phyloP scores from a whole-genome alignment of 768 basidiomycete species.

The Lyophyllum decastes region DNA sequence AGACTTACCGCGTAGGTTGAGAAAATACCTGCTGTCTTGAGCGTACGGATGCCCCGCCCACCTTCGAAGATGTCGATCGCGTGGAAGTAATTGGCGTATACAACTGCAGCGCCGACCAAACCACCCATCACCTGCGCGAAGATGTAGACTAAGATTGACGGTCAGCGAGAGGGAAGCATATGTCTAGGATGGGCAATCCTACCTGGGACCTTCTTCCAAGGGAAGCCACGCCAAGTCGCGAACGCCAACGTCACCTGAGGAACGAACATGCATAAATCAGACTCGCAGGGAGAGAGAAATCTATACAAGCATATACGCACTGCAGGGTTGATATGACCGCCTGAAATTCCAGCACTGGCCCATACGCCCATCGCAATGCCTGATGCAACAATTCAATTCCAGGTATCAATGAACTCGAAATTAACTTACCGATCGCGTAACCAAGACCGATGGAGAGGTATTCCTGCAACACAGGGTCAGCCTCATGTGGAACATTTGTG shows the following conservation, averaged over 20 bases:
- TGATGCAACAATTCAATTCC: conserved; percentile 13
- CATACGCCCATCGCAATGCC: conserved; percentile 50
- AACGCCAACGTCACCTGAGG: conserved; percentile 63
- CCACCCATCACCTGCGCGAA: conserved; percentile 65
- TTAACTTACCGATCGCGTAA: conserved; percentile 41
- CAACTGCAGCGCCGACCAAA: conserved; percentile 55
- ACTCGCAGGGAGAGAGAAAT: no score
- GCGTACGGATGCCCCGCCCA: conserved; percentile 51
- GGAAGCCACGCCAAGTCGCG: conserved; percentile 64
- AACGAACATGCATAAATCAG: background rate
- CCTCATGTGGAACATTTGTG: background rate
- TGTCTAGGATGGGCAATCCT: background rate
- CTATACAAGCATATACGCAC: conserved; percentile 16
- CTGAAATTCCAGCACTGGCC: conserved; percentile 48
- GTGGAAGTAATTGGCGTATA: conserved; percentile 70
- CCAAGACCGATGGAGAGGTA: conserved; percentile 44
- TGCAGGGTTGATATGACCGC: conserved; percentile 47
- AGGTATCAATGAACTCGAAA: background rate
- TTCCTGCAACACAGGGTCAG: conserved; percentile 23
- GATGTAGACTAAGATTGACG: conserved; percentile 49
- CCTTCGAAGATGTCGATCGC: conserved; percentile 69
- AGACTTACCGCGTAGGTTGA: conserved; percentile 58
- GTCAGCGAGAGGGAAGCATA: background rate
- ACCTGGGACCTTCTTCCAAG: conserved; percentile 69
- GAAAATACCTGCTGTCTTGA: conserved; percentile 57